These are phyloP conservation scores for Olyra latifolia DNA, from an alignment of 176 grass and related monocot genomes.

Conservation along the genomic window DNA sequence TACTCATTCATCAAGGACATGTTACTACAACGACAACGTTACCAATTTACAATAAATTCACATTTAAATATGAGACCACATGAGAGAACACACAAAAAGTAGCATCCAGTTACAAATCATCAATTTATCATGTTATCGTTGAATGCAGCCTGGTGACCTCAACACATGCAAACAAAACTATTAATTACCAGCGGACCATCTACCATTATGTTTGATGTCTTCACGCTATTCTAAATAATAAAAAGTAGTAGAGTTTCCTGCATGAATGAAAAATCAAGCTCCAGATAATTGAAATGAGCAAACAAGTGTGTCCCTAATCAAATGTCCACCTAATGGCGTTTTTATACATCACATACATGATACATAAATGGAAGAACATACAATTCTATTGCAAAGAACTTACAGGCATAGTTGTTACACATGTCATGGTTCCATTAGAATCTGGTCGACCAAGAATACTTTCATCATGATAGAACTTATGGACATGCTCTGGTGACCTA, in stretches of 20 bases:
- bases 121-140: neutral
- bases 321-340: neutral
- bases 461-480: constrained; percentile 78
- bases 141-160: neutral
- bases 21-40: neutral
- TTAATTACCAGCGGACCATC: neutral
- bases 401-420: constrained; percentile 65
- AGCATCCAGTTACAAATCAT: neutral
- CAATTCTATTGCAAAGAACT: constrained; percentile 16
- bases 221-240: constrained; percentile 3
- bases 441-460: constrained; percentile 72
- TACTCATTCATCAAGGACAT: neutral
- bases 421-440: constrained; percentile 62
- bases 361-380: neutral
- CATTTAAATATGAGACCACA: neutral
- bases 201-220: neutral
- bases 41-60: neutral
- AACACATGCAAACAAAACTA: neutral
- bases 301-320: neutral
- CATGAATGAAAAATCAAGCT: neutral
- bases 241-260: neutral
- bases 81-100: constrained; percentile 1
- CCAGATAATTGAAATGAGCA: neutral
- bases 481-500: constrained; percentile 41
- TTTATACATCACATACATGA: neutral